Conservation (phyloP, 768 basidiomycete species). For the Tricholoma terreum region DNA sequence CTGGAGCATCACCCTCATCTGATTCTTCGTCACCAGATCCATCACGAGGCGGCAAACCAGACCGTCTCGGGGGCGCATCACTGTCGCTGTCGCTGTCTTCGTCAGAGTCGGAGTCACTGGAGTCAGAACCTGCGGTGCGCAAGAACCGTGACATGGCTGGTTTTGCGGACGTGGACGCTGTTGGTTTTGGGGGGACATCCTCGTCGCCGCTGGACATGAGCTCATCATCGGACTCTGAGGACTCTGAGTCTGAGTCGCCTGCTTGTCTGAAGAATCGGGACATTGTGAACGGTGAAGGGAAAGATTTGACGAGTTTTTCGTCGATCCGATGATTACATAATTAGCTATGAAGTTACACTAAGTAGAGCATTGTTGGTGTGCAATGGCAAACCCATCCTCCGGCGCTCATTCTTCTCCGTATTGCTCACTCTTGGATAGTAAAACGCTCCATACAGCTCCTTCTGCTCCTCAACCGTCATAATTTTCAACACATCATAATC, state of each 20-base stretch:
- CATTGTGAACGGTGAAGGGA: conserved; percentile 40
- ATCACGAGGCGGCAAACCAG: conserved; percentile 34
- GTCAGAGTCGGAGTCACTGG: conserved; percentile 55
- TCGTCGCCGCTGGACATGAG: conserved; percentile 76
- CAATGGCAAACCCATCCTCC: conserved; percentile 11
- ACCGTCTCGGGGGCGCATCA: conserved; percentile 34
- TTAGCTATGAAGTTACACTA: too few species aligned
- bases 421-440: conserved; percentile 21
- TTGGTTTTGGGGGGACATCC: conserved; percentile 48
- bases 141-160: conserved; percentile 78
- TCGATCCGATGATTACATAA: not conserved
- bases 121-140: conserved; percentile 58
- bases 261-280: conserved; percentile 88
- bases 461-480: conserved; percentile 23
- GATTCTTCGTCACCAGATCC: conserved; percentile 38
- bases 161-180: conserved; percentile 43
- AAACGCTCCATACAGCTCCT: conserved; percentile 16
- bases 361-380: too few species aligned
- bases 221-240: conserved; percentile 74
- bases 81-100: conserved; percentile 57
- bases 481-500: conserved; percentile 24
- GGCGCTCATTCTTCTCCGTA: conserved; percentile 24
- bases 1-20: conserved; percentile 65
- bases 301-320: too few species aligned
- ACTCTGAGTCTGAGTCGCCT: conserved; percentile 76